phyloP scores from a whole-genome alignment of 2,329 filamentous ascomycete species.

The Mycosphaerella sp. region DNA sequence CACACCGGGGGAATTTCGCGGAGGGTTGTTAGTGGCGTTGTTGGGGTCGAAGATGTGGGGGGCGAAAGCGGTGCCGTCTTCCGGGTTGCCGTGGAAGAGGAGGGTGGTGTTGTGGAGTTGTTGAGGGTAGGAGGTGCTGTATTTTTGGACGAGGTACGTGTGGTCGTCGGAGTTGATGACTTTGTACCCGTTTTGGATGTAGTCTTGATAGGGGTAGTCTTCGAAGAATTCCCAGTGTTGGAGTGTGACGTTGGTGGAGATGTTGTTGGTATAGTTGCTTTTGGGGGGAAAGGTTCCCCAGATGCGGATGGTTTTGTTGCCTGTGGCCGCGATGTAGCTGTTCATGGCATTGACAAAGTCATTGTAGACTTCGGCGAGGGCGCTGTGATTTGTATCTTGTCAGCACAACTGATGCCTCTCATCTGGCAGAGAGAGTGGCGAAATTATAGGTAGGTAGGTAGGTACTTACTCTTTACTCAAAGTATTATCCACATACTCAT shows the following conservation, averaged over 20 bases:
- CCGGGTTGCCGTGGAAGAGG: constrained; percentile 43
- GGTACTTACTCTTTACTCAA: constrained; percentile 2
- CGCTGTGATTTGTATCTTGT: constrained; percentile 10
- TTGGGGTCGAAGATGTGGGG: constrained; percentile 48
- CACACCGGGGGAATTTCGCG: constrained; percentile 36
- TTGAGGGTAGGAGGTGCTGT: constrained; percentile 42
- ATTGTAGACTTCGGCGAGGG: constrained; percentile 46
- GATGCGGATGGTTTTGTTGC: constrained; percentile 46
- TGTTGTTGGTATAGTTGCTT: constrained; percentile 32
- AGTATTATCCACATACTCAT: constrained; percentile 42
- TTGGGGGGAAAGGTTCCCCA: constrained; percentile 52
- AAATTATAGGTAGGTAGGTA: no score
- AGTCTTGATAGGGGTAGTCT: constrained; percentile 45
- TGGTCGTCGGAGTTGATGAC: constrained; percentile 51
- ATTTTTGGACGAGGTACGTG: constrained; percentile 49
- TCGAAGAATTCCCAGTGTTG: constrained; percentile 54
- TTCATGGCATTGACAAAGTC: constrained; percentile 49
- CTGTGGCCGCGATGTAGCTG: constrained; percentile 38
- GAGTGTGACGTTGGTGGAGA: constrained; percentile 43
- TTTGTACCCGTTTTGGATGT: constrained; percentile 42
- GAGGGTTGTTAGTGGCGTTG: constrained; percentile 45
- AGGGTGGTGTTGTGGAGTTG: constrained; percentile 41
- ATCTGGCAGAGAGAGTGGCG: not conserved
- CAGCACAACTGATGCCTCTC: no score
- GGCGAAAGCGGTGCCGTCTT: constrained; percentile 39